Evolutionary conservation across 2,329 filamentous ascomycete species (phyloP), one percentile per base, ranked within the genome.

Genomic region (Ascochyta rabiei): DNA sequence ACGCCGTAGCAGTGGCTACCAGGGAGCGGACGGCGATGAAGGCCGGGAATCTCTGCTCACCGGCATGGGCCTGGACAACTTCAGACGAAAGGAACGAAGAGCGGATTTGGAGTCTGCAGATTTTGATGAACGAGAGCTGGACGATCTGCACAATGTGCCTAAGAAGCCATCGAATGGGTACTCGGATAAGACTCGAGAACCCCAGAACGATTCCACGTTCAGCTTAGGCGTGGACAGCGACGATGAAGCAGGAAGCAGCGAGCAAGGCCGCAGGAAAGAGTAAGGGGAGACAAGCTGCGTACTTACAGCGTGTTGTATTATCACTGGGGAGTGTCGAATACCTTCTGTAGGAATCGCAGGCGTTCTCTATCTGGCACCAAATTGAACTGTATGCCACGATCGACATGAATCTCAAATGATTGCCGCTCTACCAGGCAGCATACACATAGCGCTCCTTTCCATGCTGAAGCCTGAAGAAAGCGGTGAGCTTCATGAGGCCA

Each of bases 71-170:
- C 71, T 83, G 19, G 76, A 80, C 52, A 79, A 78, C 23, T 83
- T 84, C 65, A 72, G 74, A 16, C 49, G 67, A 51, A 79, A 77
- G 54, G 71, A 71, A 30, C 65, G 69, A 67, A 49, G 71, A 71
- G 43, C 68, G 67, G 85, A 87, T 68, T 73, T 88, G 18, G 85
- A 87, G 69, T 83, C 84, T 24, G 84, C 82, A 15, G 84, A 85
- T 62, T 87, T 85, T 66, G 84, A 87, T 56, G 85, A 87, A 66
- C 75, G 80, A 2, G 85, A 87, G 67, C 71, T 87, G 18, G 84
- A 87, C 64, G 79, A 84, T 55, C 65, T 86, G 30, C 75, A 79
- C 13, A 66, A 68, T 23, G 65, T 48, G 12, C 48, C 59, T 6
- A 68, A 66, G 57, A 67, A 56, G 48, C 43, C 64, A 3, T 45